Evolutionary conservation across 2,329 filamentous ascomycete genomes (phyloP).

Genomic region (Colletotrichum abscissum): DNA sequence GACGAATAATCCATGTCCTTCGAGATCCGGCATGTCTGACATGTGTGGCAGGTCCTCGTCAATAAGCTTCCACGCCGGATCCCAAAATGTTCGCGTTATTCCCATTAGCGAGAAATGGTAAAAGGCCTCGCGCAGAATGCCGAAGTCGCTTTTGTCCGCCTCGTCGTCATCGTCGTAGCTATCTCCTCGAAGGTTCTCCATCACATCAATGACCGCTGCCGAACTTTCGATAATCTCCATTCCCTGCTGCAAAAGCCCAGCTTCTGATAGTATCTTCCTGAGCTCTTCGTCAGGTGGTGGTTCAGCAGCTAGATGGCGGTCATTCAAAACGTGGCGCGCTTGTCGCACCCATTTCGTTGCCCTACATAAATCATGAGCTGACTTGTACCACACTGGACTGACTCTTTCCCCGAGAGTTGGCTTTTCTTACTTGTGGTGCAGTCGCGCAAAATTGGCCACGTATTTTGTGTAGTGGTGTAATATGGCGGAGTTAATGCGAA

Average conservation of each 20-base stretch:
- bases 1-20: neutral
- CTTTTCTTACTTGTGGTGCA: conserved; percentile 11
- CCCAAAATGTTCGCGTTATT: conserved; percentile 19
- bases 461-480: conserved; percentile 18
- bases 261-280: neutral
- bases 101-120: conserved; percentile 22
- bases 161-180: neutral
- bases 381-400: neutral
- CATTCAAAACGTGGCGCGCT: neutral
- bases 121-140: neutral
- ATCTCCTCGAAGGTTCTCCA: conserved; percentile 5
- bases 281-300: neutral
- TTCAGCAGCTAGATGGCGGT: neutral
- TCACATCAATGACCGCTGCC: neutral
- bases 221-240: conserved; percentile 14
- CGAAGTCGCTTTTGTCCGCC: neutral
- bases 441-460: conserved; percentile 3
- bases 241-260: neutral
- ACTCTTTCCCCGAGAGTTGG: too few species aligned
- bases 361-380: neutral
- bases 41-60: conserved; percentile 16
- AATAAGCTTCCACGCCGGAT: conserved; percentile 22
- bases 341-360: conserved; percentile 19
- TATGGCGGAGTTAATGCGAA: conserved; percentile 22
- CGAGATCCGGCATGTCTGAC: conserved; percentile 2